Evolutionary conservation across 441 rosid species (phyloP), one percentile per base, ranked within the genome.

Genomic region (Syzygium syzygioides): DNA sequence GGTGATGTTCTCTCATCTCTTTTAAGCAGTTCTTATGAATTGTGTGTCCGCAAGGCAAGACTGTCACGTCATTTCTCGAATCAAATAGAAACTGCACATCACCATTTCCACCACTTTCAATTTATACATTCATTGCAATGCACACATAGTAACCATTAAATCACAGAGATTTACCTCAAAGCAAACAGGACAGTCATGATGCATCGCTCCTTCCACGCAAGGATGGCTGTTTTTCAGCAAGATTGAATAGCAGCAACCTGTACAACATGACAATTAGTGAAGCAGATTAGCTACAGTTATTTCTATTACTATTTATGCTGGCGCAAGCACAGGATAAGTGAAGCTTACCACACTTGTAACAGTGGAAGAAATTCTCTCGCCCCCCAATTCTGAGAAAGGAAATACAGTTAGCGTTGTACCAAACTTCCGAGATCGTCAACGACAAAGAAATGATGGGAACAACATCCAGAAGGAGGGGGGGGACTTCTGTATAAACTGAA

Each of bases 121-220:
- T 76, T 23, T 76, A 41, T 23, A 3, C 17, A 41, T 14, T 48
- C 18, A 6, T 41, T 76, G 52, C 14, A 76, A 41, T 41, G 53
- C 52, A 41, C 18, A 11, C n/a, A 23, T 3, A 76, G 25, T 41
- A 25, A 41, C n/a, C n/a, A 90, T 32, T 26, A 7, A 80, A 55
- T 30, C 4, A 25, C 5, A 55, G 28, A 62, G 32, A 53, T 71
- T 89, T 91, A 96, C 99, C 99, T 97, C 98, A 23, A 97, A 95
- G 94, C 98, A 97, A 94, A 97, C 95, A 12, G 98, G 95, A 90
- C 98, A 97, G 87, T 97, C 92, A 88, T 95, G 97, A 91, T 97
- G 98, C 99, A 97, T 95, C 59, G 98, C 98, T 66, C 95, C 92
- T 92, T 97, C 98, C 15, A 97, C 94, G 48, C 98, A 97, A 60